phyloP scores from a whole-genome alignment of 305 asterid genomes.

The Solanum hybrid region DNA sequence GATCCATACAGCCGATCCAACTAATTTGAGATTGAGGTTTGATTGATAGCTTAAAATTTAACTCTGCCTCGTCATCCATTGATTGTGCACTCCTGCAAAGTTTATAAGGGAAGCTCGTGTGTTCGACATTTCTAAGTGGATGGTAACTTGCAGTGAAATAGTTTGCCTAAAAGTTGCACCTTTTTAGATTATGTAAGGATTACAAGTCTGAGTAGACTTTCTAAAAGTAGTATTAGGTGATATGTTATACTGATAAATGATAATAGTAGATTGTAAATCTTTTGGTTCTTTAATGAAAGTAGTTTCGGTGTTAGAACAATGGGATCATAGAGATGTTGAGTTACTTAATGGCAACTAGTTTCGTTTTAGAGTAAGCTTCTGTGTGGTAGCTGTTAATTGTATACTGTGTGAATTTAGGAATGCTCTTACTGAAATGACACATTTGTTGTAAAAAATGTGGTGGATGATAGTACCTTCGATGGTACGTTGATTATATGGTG shows the following conservation, averaged over 20 bases:
- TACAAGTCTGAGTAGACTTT: background rate
- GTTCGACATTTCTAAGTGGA: background rate
- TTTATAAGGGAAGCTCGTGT: background rate
- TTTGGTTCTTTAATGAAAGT: background rate
- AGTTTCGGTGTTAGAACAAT: background rate
- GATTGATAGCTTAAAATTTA: background rate
- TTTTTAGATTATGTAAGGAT: background rate
- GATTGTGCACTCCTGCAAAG: background rate
- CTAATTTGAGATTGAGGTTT: background rate
- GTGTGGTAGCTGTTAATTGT: background rate
- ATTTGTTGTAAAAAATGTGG: background rate
- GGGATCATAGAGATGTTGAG: background rate
- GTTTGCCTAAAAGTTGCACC: background rate
- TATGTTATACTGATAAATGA: background rate
- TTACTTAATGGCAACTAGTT: background rate
- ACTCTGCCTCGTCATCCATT: background rate
- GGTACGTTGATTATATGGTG: background rate
- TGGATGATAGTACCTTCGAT: background rate
- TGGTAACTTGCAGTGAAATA: background rate
- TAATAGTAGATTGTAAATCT: background rate
- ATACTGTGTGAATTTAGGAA: background rate
- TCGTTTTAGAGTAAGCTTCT: background rate
- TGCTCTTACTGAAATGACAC: background rate
- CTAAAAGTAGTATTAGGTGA: background rate
- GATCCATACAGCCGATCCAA: background rate